Evolutionary conservation across 192 early-diverging fungal species (phyloP).

Genomic region (Backusella westeae): DNA sequence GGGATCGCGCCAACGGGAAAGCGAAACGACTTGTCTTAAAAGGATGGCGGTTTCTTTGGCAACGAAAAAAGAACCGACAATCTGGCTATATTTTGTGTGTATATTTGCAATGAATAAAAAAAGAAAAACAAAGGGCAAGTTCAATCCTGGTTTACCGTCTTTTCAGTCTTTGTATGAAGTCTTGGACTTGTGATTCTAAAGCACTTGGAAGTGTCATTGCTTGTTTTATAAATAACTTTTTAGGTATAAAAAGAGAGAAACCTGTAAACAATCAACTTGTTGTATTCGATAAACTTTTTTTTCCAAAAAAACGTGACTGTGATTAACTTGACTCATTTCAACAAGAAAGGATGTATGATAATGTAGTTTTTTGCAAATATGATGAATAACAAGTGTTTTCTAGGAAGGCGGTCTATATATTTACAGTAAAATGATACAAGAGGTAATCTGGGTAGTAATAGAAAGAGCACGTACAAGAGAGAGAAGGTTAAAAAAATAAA

Average conservation of each 20-base stretch:
- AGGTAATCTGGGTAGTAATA: not conserved
- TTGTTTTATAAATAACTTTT: not conserved
- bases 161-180: constrained; percentile 40
- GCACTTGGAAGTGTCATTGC: constrained; percentile 8
- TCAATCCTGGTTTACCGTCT: constrained; percentile 36
- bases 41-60: constrained; percentile 73
- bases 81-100: constrained; percentile 43
- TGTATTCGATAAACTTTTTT: too few species aligned
- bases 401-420: too few species aligned
- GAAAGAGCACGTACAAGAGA: not conserved
- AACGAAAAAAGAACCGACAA: constrained; percentile 64
- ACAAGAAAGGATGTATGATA: too few species aligned
- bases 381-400: not conserved
- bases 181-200: constrained; percentile 40
- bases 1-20: constrained; percentile 69
- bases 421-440: too few species aligned
- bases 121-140: not conserved
- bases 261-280: not conserved
- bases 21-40: constrained; percentile 75
- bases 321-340: not conserved
- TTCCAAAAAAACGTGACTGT: constrained; percentile 7
- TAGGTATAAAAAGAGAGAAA: not conserved
- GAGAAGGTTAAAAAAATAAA: not conserved
- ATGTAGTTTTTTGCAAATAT: not conserved
- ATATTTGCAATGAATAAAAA: not conserved